phyloP scores from a whole-genome alignment of 192 early-diverging fungal species.

The Dimargaris cristalligena region DNA sequence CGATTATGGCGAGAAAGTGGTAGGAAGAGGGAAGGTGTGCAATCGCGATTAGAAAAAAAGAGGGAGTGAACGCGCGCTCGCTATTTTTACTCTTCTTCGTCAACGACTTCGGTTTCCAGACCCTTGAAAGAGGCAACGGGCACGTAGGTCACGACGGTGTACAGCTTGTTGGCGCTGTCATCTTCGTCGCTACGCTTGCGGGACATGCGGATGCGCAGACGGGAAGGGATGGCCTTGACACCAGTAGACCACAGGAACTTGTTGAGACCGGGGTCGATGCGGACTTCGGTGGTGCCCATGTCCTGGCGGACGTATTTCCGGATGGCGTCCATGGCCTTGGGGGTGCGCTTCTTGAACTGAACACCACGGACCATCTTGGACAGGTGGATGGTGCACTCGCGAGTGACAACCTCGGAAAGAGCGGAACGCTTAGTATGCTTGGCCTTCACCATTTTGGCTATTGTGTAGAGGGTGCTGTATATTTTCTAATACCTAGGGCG shows the following conservation, averaged over 20 bases:
- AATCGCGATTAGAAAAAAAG: not conserved
- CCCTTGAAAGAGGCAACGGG: constrained; percentile 82
- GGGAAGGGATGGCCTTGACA: constrained; percentile 86
- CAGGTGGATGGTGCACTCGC: constrained; percentile 99
- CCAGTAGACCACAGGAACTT: constrained; percentile 87
- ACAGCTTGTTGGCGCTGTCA: constrained; percentile 92
- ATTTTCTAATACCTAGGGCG: too few species aligned
- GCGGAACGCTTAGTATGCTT: constrained; percentile 69
- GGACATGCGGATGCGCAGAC: constrained; percentile 85
- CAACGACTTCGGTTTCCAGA: constrained; percentile 47
- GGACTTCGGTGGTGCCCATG: constrained; percentile 95
- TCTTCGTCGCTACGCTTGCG: constrained; percentile 97
- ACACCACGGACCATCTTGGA: constrained; percentile 76
- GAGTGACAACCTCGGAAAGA: constrained; percentile 79
- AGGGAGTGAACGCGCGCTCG: too few species aligned
- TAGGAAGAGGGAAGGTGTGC: not conserved
- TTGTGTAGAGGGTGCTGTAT: constrained; percentile 1
- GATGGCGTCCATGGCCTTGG: constrained; percentile 86
- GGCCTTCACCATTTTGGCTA: constrained; percentile 22
- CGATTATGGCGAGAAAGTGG: too few species aligned
- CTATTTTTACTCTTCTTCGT: too few species aligned
- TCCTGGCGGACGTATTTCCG: constrained; percentile 74
- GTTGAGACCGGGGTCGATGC: constrained; percentile 90
- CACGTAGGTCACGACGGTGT: constrained; percentile 84
- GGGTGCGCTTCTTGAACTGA: constrained; percentile 95